phyloP scores from a whole-genome alignment of 2,329 filamentous ascomycete genomes.

The Xylariaceae sp. region DNA sequence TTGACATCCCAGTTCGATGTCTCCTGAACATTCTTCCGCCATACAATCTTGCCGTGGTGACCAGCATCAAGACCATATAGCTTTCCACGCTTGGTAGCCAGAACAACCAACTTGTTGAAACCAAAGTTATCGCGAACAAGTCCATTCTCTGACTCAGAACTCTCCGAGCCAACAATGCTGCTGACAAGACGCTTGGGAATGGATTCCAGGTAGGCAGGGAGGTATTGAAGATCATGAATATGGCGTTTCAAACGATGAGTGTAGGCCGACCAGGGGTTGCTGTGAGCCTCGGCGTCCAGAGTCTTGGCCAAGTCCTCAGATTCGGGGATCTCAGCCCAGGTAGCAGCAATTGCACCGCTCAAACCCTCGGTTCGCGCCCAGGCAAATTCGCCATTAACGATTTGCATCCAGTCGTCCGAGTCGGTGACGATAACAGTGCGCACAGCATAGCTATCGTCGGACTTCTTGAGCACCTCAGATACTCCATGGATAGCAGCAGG shows the following conservation, averaged over 20 bases:
- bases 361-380: slow-evolving; percentile 83
- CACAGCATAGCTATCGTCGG: slow-evolving; percentile 64
- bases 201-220: slow-evolving; percentile 67
- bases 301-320: slow-evolving; percentile 71
- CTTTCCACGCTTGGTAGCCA: slow-evolving; percentile 74
- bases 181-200: slow-evolving; percentile 65
- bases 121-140: slow-evolving; percentile 73
- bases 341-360: slow-evolving; percentile 70
- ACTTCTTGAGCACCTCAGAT: slow-evolving; percentile 76
- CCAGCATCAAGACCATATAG: slow-evolving; percentile 76
- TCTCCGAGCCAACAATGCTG: slow-evolving; percentile 56
- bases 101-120: slow-evolving; percentile 76
- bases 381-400: slow-evolving; percentile 72
- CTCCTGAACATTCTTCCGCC: slow-evolving; percentile 59
- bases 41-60: slow-evolving; percentile 66
- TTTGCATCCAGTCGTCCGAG: slow-evolving; percentile 71
- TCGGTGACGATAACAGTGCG: slow-evolving; percentile 66
- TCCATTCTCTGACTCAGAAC: slow-evolving; percentile 39
- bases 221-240: slow-evolving; percentile 65
- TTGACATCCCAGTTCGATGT: slow-evolving; percentile 56
- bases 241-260: slow-evolving; percentile 82
- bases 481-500: slow-evolving; percentile 59
- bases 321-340: slow-evolving; percentile 72
- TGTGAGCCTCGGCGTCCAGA: slow-evolving; percentile 79
- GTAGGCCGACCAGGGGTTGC: slow-evolving; percentile 75